Conservation (phyloP, 345 rosid species). For the Sonneratia alba region DNA sequence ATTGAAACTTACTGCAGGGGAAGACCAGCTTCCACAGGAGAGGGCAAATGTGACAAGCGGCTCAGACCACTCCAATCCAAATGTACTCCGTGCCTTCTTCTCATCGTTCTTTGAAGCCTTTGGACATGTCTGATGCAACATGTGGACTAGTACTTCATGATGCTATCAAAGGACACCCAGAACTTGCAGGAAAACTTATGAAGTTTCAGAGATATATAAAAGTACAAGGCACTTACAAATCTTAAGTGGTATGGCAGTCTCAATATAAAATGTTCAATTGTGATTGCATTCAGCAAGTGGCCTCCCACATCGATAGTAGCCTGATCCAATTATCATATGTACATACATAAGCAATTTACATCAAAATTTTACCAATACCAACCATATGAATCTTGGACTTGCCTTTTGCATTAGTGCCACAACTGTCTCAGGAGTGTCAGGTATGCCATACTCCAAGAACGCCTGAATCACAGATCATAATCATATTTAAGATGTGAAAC, state of each 20-base stretch:
- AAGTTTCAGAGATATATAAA: neutral
- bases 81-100: constrained; percentile 47
- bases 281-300: constrained; percentile 60
- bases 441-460: constrained; percentile 71
- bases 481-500: neutral
- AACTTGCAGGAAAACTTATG: neutral
- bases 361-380: neutral
- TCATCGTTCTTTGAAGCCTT: constrained; percentile 67
- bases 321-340: no score
- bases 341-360: no score
- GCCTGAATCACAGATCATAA: constrained; percentile 32
- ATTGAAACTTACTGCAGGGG: constrained; percentile 62
- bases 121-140: constrained; percentile 41
- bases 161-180: neutral
- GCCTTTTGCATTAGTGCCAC: constrained; percentile 93
- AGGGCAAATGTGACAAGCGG: constrained; percentile 82
- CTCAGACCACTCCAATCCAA: constrained; percentile 84
- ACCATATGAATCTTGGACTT: no score
- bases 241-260: constrained; percentile 87
- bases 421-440: constrained; percentile 64
- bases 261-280: constrained; percentile 85
- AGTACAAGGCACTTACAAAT: constrained; percentile 39
- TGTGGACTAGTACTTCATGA: no score
- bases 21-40: constrained; percentile 92
- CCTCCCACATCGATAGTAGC: constrained; percentile 77